phyloP scores from a whole-genome alignment of 768 basidiomycete species.

The Lepiota subincarnata region DNA sequence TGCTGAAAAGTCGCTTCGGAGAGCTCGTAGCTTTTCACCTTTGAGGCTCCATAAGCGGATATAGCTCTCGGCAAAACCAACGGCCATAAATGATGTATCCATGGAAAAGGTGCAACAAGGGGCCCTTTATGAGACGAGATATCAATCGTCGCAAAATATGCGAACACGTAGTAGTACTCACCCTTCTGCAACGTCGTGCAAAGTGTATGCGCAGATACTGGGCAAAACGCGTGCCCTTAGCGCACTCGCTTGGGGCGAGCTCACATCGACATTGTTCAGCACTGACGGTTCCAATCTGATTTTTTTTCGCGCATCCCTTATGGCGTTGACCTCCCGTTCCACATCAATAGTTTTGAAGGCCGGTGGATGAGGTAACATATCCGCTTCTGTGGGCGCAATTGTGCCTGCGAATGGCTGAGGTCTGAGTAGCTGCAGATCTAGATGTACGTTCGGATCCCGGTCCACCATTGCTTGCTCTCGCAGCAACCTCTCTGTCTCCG shows the following conservation, averaged over 20 bases:
- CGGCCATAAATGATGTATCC: conserved; percentile 90
- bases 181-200: conserved; percentile 96
- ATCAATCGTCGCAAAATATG: background rate
- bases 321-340: conserved; percentile 83
- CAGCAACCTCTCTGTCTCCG: conserved; percentile 75
- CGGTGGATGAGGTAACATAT: conserved; percentile 77
- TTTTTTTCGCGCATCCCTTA: conserved; percentile 87
- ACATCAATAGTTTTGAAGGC: conserved; percentile 85
- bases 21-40: conserved; percentile 78
- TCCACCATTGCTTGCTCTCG: conserved; percentile 80
- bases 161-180: conserved; percentile 31
- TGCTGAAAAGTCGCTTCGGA: conserved; percentile 70
- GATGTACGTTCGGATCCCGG: conserved; percentile 61
- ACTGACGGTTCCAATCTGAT: conserved; percentile 83
- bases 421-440: conserved; percentile 55
- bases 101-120: conserved; percentile 86
- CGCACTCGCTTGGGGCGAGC: conserved; percentile 53
- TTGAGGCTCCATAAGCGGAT: conserved; percentile 94
- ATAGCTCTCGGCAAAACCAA: conserved; percentile 94
- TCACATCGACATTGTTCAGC: conserved; percentile 51
- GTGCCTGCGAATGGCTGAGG: conserved; percentile 51
- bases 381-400: conserved; percentile 59
- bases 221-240: conserved; percentile 70
- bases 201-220: conserved; percentile 91
- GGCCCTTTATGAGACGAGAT: conserved; percentile 41